phyloP scores from a whole-genome alignment of 1,284 basidiomycete genomes.

The Ganoderma meredithae region DNA sequence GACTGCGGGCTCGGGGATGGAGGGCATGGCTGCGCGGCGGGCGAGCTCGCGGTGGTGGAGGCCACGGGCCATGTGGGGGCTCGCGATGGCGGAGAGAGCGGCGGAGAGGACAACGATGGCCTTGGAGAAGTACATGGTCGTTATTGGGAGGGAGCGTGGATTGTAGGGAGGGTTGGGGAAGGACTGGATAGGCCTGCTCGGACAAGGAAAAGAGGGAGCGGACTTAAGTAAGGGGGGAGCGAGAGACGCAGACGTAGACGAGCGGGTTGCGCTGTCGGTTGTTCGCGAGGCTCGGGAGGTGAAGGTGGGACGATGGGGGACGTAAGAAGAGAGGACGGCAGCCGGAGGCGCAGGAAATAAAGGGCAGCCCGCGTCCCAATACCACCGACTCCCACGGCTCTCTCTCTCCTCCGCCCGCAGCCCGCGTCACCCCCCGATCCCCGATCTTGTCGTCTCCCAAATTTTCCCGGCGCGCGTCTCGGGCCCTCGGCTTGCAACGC shows the following conservation, averaged over 20 bases:
- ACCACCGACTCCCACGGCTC: slow-evolving; percentile 20
- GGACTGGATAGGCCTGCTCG: slow-evolving; percentile 30
- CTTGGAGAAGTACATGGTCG: slow-evolving; percentile 55
- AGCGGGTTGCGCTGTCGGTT: slow-evolving; percentile 25
- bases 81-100: slow-evolving; percentile 52
- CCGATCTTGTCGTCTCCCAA: not conserved
- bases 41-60: slow-evolving; percentile 41
- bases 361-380: slow-evolving; percentile 7
- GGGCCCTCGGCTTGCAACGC: not conserved
- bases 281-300: slow-evolving; percentile 21
- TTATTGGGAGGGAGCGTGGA: slow-evolving; percentile 28
- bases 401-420: slow-evolving; percentile 17
- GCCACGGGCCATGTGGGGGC: slow-evolving; percentile 51
- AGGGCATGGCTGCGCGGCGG: slow-evolving; percentile 46
- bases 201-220: slow-evolving; percentile 30
- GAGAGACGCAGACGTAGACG: slow-evolving; percentile 18
- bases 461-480: not conserved
- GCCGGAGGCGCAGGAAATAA: slow-evolving; percentile 15
- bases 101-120: slow-evolving; percentile 55
- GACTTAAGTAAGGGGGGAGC: slow-evolving; percentile 30
- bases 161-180: slow-evolving; percentile 30
- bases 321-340: slow-evolving; percentile 23
- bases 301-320: slow-evolving; percentile 29
- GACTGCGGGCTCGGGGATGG: slow-evolving; percentile 35
- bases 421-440: slow-evolving; percentile 12